These are phyloP conservation scores for Tephrocybe sp. DNA, from an alignment of 768 basidiomycete species.

Conservation along the genomic window DNA sequence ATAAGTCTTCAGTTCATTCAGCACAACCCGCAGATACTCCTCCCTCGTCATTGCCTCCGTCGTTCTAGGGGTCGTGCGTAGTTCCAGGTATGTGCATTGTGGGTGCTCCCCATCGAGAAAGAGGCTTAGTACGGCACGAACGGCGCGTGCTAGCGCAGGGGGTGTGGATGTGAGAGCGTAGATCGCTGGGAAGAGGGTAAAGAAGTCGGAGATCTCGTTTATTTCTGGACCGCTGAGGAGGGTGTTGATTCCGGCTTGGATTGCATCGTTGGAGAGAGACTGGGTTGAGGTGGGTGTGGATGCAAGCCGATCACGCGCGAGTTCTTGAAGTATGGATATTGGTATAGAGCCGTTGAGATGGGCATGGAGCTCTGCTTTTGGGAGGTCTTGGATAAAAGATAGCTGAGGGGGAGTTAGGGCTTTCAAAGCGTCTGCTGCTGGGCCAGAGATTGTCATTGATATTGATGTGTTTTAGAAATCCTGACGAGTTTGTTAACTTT, in stretches of 20 bases:
- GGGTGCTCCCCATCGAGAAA: conserved; percentile 55
- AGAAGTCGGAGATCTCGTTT: conserved; percentile 68
- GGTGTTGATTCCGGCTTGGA: conserved; percentile 32
- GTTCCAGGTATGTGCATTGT: conserved; percentile 73
- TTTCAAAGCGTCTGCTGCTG: conserved; percentile 50
- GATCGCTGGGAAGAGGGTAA: conserved; percentile 73
- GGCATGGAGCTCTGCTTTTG: conserved; percentile 86
- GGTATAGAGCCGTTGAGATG: conserved; percentile 88
- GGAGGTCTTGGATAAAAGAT: conserved; percentile 59
- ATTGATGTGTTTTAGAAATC: too few relatives aligned
- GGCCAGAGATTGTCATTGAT: conserved; percentile 33
- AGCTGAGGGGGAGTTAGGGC: conserved; percentile 53
- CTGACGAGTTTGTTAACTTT: not conserved
- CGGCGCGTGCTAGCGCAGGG: conserved; percentile 48
- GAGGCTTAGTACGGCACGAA: conserved; percentile 61
- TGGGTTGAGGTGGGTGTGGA: conserved; percentile 9
- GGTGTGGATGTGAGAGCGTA: conserved; percentile 74
- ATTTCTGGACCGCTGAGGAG: conserved; percentile 47
- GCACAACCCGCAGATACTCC: conserved; percentile 64
- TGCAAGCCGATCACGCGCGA: conserved; percentile 46
- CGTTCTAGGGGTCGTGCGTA: conserved; percentile 76
- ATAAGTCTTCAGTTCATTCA: conserved; percentile 65
- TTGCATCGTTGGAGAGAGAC: conserved; percentile 22
- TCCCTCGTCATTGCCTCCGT: conserved; percentile 57
- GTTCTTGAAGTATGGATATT: conserved; percentile 55